A percentile compares a stretch with the other conserved stretches of the same genome.
phyloP scores from a whole-genome alignment of 106 monocot genomes.

The Agapanthus africanus region DNA sequence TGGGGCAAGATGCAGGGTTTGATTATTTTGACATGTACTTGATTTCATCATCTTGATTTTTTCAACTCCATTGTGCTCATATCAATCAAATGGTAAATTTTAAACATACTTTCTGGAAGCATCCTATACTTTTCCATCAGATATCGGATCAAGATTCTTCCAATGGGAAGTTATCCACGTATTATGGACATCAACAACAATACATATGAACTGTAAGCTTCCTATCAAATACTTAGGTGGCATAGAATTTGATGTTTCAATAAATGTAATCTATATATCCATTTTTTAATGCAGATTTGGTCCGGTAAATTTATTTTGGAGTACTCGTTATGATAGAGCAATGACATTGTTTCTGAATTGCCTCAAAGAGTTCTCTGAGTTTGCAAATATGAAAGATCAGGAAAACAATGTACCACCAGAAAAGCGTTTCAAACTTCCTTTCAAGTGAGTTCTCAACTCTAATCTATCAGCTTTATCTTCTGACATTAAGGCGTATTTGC shows the following conservation, averaged over 20 bases:
- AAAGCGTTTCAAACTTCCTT: slow-evolving; percentile 91
- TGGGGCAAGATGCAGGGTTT: neutral
- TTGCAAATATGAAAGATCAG: slow-evolving; percentile 67
- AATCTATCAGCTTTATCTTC: too few relatives aligned
- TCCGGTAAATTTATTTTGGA: slow-evolving; percentile 98
- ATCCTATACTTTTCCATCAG: slow-evolving; percentile 35
- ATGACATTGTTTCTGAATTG: slow-evolving; percentile 90
- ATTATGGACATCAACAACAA: slow-evolving; percentile 72
- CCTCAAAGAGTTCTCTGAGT: slow-evolving; percentile 96
- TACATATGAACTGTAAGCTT: slow-evolving; percentile 83
- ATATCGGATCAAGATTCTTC: slow-evolving; percentile 89
- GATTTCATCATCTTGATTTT: neutral
- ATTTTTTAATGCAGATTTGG: slow-evolving; percentile 71
- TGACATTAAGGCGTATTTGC: too few relatives aligned
- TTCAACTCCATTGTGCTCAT: neutral
- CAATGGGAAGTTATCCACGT: slow-evolving; percentile 97
- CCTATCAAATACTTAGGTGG: neutral
- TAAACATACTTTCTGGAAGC: neutral
- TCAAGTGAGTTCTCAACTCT: slow-evolving; percentile 54
- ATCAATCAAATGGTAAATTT: too few relatives aligned
- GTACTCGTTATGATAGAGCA: slow-evolving; percentile 93
- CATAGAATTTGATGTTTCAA: neutral
- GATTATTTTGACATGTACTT: neutral
- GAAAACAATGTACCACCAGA: slow-evolving; percentile 86
- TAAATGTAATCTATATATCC: neutral